Percentiles rank a stretch among this genome's conserved stretches.
Evolutionary conservation across 2,329 filamentous ascomycete genomes (phyloP).

Genomic region (Penicillium sp.): DNA sequence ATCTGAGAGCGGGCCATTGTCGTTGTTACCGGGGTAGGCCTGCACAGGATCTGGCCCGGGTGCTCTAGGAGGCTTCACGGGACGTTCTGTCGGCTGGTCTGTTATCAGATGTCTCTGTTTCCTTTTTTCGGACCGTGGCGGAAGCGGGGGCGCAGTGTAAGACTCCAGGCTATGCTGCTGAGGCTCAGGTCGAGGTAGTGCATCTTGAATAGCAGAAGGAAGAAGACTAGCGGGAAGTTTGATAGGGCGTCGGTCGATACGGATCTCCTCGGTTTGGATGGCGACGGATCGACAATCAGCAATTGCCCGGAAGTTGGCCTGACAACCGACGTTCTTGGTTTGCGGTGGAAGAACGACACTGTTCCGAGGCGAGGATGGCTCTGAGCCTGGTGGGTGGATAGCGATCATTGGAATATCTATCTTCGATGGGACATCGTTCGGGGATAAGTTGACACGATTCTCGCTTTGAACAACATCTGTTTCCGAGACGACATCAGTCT

Average conservation of each 20-base stretch:
- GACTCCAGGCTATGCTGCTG: constrained; percentile 27
- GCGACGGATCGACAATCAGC: constrained; percentile 47
- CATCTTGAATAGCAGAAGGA: constrained; percentile 62
- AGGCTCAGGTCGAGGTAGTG: constrained; percentile 29
- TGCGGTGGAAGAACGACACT: constrained; percentile 69
- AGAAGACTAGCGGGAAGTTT: constrained; percentile 69
- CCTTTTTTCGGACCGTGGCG: constrained; percentile 28
- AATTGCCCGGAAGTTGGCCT: constrained; percentile 54
- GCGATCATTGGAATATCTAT: constrained; percentile 72
- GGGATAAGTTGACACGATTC: constrained; percentile 7
- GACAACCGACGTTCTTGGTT: constrained; percentile 71
- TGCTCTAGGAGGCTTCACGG: constrained; percentile 19
- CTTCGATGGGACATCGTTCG: constrained; percentile 12
- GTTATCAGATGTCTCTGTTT: constrained; percentile 25
- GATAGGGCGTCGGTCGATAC: constrained; percentile 67
- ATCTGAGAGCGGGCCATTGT: constrained; percentile 62
- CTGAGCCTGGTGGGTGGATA: constrained; percentile 77
- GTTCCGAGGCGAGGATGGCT: constrained; percentile 67
- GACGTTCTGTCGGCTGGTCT: constrained; percentile 39
- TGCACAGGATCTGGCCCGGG: constrained; percentile 46
- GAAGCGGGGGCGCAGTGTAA: constrained; percentile 28
- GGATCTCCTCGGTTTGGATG: constrained; percentile 85
- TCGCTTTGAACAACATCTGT: constrained; percentile 11
- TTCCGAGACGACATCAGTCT: constrained; percentile 26
- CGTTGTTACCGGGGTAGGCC: constrained; percentile 68